Conservation (phyloP, 2,329 filamentous ascomycete genomes). For the Fusarium pininemorale region DNA sequence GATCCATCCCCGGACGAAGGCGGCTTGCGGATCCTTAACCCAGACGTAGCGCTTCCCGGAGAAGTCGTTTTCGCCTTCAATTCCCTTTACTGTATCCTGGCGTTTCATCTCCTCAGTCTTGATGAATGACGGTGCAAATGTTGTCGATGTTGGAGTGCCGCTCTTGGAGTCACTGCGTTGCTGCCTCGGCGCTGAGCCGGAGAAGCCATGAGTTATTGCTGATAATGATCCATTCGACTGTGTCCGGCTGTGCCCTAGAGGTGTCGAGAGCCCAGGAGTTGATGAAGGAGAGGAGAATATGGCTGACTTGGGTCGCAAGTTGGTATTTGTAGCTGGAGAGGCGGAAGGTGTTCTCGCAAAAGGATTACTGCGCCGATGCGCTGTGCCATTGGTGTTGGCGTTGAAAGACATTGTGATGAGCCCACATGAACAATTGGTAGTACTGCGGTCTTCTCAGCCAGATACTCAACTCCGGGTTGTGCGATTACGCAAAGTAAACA, state of each 20-base stretch:
- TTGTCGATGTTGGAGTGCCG: constrained; percentile 73
- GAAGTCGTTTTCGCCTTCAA: constrained; percentile 98
- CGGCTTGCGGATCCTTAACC: constrained; percentile 86
- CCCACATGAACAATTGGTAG: constrained; percentile 42
- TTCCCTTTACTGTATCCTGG: constrained; percentile 70
- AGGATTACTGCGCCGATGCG: constrained; percentile 81
- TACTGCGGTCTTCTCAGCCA: constrained; percentile 27
- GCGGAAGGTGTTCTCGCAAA: constrained; percentile 77
- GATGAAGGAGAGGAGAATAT: constrained; percentile 71
- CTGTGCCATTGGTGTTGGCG: constrained; percentile 50
- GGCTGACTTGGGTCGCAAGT: constrained; percentile 77
- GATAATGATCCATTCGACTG: constrained; percentile 69
- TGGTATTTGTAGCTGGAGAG: constrained; percentile 65
- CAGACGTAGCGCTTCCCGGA: constrained; percentile 98
- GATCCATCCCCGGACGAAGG: constrained; percentile 93
- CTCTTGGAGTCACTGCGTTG: constrained; percentile 70
- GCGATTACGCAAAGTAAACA: constrained; percentile 41
- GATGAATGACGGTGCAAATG: constrained; percentile 97
- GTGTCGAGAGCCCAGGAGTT: constrained; percentile 50
- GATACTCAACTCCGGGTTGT: constrained; percentile 8
- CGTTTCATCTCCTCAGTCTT: constrained; percentile 80
- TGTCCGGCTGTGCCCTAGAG: constrained; percentile 70
- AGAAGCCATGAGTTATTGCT: constrained; percentile 30
- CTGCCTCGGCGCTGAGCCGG: constrained; percentile 43
- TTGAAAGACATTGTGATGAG: constrained; percentile 48